Evolutionary conservation across 1,284 basidiomycete genomes (phyloP), one percentile per base, ranked within the genome.

Genomic region (Leccinum insigne): DNA sequence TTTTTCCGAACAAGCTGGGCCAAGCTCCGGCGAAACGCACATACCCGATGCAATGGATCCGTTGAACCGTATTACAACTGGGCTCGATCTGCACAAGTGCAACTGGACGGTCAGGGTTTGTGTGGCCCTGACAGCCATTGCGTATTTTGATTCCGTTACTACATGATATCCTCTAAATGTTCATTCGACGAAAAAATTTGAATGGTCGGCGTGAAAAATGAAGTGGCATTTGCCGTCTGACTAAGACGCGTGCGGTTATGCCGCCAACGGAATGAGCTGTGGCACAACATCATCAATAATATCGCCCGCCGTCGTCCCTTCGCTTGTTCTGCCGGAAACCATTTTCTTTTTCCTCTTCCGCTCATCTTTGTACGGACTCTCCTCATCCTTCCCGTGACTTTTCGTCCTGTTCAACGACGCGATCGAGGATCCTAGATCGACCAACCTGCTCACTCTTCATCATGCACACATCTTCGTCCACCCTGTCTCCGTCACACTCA

Each of bases 151-250:
- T 66, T 64, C 65, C 65, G 64, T 64, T 29, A 54, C 6, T 29
- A 29, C 29, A 29, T 29, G 29, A 8, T 58, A 42, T 35, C 11
- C n/a, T 47, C n/a, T 18, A 47, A 47, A 47, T 47, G 44, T 18
- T 18, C 44, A 18, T 47, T 18, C n/a, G 10, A 44, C 42, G 42
- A 44, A 44, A 44, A 44, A 44, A n/a, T 9, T 44, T 44, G 42
- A 47, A 5, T 5, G 49, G 49, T 52, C n/a, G 47, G 10, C n/a
- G 18, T 47, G 54, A 56, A 68, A 62, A 68, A 62, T 68, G 61
- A 62, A 54, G 63, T 64, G 70, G 73, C 70, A 62, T 63, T 70
- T 72, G 58, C 75, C 74, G 73, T 70, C 74, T 77, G 72, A 77
- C 73, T 74, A 77, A 73, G 72, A 73, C 10, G 1, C 38, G 60